Conservation (phyloP, 2,329 filamentous ascomycete species). For the Alternaria sp. region DNA sequence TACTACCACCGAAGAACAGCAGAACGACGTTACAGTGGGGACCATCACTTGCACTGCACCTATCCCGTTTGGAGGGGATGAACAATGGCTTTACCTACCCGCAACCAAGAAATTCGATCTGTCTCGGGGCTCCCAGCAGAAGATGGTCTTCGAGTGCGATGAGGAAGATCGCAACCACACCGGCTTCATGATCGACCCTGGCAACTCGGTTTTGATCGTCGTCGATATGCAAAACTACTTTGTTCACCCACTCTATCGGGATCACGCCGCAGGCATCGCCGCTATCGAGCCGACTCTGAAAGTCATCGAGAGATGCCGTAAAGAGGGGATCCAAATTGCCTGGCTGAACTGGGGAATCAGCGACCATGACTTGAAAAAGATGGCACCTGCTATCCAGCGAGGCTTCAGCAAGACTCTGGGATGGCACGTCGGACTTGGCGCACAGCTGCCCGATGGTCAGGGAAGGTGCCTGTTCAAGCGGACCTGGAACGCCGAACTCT, state of each 20-base stretch:
- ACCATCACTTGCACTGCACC: conserved; percentile 48
- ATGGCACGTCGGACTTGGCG: conserved; percentile 51
- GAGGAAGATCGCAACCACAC: conserved; percentile 47
- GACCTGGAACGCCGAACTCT: conserved; percentile 53
- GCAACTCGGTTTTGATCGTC: conserved; percentile 48
- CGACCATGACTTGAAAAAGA: conserved; percentile 46
- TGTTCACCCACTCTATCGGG: conserved; percentile 40
- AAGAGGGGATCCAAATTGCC: conserved; percentile 49
- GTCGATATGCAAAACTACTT: conserved; percentile 56
- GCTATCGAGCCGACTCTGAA: conserved; percentile 47
- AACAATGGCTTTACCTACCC: conserved; percentile 51
- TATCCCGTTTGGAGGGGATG: conserved; percentile 50
- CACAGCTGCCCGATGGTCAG: conserved; percentile 45
- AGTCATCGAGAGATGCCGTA: conserved; percentile 50
- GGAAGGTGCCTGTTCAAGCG: conserved; percentile 52
- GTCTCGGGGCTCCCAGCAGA: conserved; percentile 45
- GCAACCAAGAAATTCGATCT: conserved; percentile 52
- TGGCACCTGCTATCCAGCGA: conserved; percentile 52
- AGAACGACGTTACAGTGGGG: conserved; percentile 29
- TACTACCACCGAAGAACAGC: conserved; percentile 19
- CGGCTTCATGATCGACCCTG: conserved; percentile 51
- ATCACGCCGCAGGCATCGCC: conserved; percentile 37
- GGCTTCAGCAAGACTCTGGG: conserved; percentile 51
- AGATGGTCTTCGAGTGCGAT: conserved; percentile 50
- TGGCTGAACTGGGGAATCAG: conserved; percentile 53